Evolutionary conservation across 768 basidiomycete species (phyloP), one percentile per base, ranked within the genome.

Genomic region (Russula olivacea): DNA sequence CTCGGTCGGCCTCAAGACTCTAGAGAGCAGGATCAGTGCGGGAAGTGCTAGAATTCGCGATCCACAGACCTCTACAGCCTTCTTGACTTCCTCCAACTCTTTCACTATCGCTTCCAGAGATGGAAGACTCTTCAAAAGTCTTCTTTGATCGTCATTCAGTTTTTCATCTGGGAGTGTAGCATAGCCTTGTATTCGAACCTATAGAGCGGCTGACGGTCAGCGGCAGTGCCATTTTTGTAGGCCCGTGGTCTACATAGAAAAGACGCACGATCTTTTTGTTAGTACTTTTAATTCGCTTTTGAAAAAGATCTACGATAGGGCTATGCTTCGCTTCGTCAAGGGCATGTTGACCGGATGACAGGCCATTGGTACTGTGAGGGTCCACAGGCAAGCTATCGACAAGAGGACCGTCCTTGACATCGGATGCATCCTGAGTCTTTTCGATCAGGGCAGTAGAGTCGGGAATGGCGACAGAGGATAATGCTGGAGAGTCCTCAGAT

Each of bases 131-230:
- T 83, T 88, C 57, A 94, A 69, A 2, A 81, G 78, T 38, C 86
- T 83, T 66, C 81, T 88, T 76, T 97, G 93, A 74, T 96, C 94
- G 47, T 93, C 90, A 66, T 96, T 91, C 58, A 95, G 81, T 69
- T 88, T 87, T 59, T 86, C 84, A 3, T 80, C 73, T 30, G 85
- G 84, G 21, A 81, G 86, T 3, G 83, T 69, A 34, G 87, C 82
- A 72, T 96, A 94, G 12, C 77, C 75, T 52, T 85, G 77, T 78
- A 91, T 83, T 65, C 93, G 84, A 64, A 80, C 78, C 94, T 95
- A 68, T 43, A 61, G 61, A 15, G 32, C 1, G 52, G 14, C 23
- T 32, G 23, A 12, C 30, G 14, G 53, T 64, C 17, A 59, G 53
- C 48, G 53, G 30, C 19, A 25, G 25, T 19, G 4, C 36, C 50